phyloP scores from a whole-genome alignment of 805 yeast genomes.

The Monosporozyma unispora region DNA sequence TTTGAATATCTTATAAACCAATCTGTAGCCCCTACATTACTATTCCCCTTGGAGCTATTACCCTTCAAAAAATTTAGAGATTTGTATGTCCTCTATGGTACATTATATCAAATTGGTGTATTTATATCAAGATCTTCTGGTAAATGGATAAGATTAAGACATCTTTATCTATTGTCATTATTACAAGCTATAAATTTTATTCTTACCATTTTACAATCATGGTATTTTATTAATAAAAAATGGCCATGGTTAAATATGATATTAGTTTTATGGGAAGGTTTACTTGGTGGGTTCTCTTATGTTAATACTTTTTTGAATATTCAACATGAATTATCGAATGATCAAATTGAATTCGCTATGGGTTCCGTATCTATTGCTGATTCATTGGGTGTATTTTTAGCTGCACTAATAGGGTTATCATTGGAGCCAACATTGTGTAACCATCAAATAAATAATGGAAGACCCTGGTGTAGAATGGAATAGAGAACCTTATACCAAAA shows the following conservation, averaged over 20 bases:
- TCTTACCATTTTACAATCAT: constrained; percentile 54
- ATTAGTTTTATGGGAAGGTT: constrained; percentile 75
- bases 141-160: constrained; percentile 47
- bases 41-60: constrained; percentile 52
- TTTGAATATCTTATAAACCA: constrained; percentile 87
- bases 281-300: constrained; percentile 84
- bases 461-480: constrained; percentile 65
- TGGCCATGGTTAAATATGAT: constrained; percentile 50
- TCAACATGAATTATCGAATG: constrained; percentile 43
- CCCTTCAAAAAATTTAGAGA: constrained; percentile 61
- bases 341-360: constrained; percentile 65
- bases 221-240: constrained; percentile 45
- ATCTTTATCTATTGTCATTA: constrained; percentile 51
- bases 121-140: constrained; percentile 85
- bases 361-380: constrained; percentile 82
- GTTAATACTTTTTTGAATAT: constrained; percentile 81
- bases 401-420: constrained; percentile 68
- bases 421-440: constrained; percentile 66
- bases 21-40: constrained; percentile 79
- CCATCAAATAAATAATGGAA: constrained; percentile 59
- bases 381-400: constrained; percentile 72
- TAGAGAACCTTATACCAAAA: no score
- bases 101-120: constrained; percentile 86
- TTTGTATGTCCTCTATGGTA: constrained; percentile 83
- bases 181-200: constrained; percentile 60